Evolutionary conservation across 768 basidiomycete genomes (phyloP).

Genomic region (Tephrocybe sp.): DNA sequence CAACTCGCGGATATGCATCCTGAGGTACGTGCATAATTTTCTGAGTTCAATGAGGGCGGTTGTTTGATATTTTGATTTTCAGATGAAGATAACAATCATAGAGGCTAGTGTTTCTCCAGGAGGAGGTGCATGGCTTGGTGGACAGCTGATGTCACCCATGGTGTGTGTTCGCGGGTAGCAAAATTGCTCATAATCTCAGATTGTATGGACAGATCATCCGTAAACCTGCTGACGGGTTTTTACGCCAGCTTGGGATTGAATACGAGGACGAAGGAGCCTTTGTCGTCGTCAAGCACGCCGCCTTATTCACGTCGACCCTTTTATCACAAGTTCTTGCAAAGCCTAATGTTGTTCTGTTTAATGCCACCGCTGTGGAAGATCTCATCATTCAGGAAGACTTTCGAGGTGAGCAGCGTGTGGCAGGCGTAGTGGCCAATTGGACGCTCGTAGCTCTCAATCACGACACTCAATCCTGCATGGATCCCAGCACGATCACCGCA

Average conservation of each 20-base stretch:
- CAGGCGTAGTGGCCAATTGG: conserved; percentile 56
- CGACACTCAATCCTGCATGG: conserved; percentile 78
- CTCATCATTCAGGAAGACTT: conserved; percentile 68
- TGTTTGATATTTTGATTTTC: neutral
- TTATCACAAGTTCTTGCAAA: conserved; percentile 68
- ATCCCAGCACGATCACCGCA: conserved; percentile 81
- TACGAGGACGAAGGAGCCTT: conserved; percentile 79
- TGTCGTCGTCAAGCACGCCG: conserved; percentile 82
- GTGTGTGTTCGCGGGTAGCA: no score
- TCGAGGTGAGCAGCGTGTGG: conserved; percentile 47
- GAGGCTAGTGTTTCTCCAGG: conserved; percentile 82
- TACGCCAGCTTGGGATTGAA: conserved; percentile 65
- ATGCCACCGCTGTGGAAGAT: conserved; percentile 82
- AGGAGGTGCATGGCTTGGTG: conserved; percentile 78
- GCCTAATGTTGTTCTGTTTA: conserved; percentile 74
- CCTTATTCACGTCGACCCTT: conserved; percentile 77
- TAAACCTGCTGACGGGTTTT: conserved; percentile 75
- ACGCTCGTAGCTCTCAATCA: conserved; percentile 57
- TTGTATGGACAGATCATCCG: conserved; percentile 55
- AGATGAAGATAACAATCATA: conserved; percentile 57
- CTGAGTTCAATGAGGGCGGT: neutral
- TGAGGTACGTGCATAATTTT: conserved; percentile 40
- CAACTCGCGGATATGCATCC: conserved; percentile 66
- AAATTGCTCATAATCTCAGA: neutral
- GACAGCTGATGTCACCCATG: conserved; percentile 81